Conservation (phyloP, 2,329 filamentous ascomycete species). For the Penicillium sp. region DNA sequence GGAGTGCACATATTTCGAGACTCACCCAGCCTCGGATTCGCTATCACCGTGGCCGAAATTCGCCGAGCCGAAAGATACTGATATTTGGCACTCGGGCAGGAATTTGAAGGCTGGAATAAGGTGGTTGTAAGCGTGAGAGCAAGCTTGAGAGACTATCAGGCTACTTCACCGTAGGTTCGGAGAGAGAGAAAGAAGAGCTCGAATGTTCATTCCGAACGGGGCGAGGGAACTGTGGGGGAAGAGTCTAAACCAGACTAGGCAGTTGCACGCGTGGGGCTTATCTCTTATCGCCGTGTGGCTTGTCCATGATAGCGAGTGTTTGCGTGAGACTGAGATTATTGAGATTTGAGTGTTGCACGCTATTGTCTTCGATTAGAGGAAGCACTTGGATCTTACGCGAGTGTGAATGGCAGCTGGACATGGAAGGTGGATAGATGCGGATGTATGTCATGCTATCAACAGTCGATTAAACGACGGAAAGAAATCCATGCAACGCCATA, state of each 20-base stretch:
- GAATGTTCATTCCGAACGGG: background rate
- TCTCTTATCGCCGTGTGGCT: conserved; percentile 7
- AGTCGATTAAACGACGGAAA: background rate
- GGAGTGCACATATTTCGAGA: background rate
- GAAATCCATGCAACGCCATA: background rate
- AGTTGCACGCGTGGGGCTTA: conserved; percentile 23
- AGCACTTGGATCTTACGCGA: background rate
- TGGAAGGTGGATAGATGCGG: background rate
- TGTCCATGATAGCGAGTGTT: background rate
- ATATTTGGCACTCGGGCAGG: background rate
- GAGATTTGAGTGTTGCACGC: too few relatives aligned
- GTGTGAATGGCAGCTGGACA: background rate
- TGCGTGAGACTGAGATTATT: background rate
- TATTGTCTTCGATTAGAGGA: too few relatives aligned
- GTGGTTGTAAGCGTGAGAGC: background rate
- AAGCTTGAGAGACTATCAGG: background rate
- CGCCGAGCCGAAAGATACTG: background rate
- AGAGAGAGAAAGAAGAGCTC: background rate
- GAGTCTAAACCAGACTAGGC: conserved; percentile 23
- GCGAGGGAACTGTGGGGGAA: conserved; percentile 4
- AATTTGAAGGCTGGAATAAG: conserved; percentile 2
- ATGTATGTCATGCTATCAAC: background rate
- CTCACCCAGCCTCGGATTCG: background rate
- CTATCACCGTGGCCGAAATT: background rate
- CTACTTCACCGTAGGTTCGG: background rate